phyloP scores from a whole-genome alignment of 176 grass and related monocot species.

The Oryza punctata region DNA sequence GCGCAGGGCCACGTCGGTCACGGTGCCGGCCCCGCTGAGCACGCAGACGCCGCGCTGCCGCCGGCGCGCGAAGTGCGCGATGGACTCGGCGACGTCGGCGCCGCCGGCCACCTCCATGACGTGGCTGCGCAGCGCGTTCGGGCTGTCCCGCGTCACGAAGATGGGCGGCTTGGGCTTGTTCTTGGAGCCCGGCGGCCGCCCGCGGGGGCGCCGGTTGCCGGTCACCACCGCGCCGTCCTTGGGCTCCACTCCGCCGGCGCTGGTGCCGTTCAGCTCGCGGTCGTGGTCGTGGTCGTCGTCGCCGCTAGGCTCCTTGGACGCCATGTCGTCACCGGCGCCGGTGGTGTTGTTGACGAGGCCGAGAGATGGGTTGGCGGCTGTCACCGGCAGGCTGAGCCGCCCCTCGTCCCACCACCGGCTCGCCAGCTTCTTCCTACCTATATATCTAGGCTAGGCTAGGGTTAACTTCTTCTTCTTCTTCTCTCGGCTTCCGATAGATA shows the following conservation, averaged over 20 bases:
- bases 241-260: slow-evolving; percentile 44
- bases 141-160: slow-evolving; percentile 83
- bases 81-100: slow-evolving; percentile 77
- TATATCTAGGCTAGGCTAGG: background rate
- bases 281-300: slow-evolving; percentile 51
- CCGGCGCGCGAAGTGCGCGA: slow-evolving; percentile 76
- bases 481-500: background rate
- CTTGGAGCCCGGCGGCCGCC: slow-evolving; percentile 77
- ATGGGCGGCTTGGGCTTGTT: slow-evolving; percentile 90
- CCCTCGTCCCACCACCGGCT: slow-evolving; percentile 80
- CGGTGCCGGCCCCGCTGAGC: slow-evolving; percentile 72
- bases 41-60: slow-evolving; percentile 81
- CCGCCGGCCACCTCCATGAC: slow-evolving; percentile 80
- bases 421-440: slow-evolving; percentile 53
- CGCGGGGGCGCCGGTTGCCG: slow-evolving; percentile 64
- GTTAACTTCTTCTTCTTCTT: background rate
- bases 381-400: slow-evolving; percentile 40
- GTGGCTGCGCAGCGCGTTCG: slow-evolving; percentile 81
- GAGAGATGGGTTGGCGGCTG: slow-evolving; percentile 39
- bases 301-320: slow-evolving; percentile 48
- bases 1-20: slow-evolving; percentile 66
- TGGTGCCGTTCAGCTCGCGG: slow-evolving; percentile 38
- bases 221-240: slow-evolving; percentile 67
- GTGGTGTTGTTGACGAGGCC: slow-evolving; percentile 28
- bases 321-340: slow-evolving; percentile 34